Conservation (phyloP, 768 basidiomycete genomes). For the Agrocybe praecox region DNA sequence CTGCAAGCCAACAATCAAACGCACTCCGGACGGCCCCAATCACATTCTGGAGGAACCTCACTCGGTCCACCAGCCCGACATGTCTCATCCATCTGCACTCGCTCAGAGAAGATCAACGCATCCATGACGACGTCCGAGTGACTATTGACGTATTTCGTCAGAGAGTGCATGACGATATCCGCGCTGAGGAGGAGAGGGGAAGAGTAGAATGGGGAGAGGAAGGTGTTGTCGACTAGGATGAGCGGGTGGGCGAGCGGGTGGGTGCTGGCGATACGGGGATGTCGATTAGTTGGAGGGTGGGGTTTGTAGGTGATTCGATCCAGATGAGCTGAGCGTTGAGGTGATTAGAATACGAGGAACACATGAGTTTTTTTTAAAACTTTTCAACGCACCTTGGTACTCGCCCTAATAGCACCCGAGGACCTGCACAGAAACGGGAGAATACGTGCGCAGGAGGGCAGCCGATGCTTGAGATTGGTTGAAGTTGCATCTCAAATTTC, state of each 20-base stretch:
- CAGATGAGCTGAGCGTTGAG: slow-evolving; percentile 97
- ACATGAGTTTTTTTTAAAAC: too few relatives aligned
- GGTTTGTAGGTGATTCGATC: slow-evolving; percentile 96
- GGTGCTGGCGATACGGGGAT: slow-evolving; percentile 65
- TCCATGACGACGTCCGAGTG: slow-evolving; percentile 96
- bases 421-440: too few relatives aligned
- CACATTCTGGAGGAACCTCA: slow-evolving; percentile 91
- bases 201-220: slow-evolving; percentile 89
- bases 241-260: slow-evolving; percentile 64
- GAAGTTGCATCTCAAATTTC: too few relatives aligned
- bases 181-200: slow-evolving; percentile 86
- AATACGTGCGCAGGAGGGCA: too few relatives aligned
- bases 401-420: background rate
- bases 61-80: slow-evolving; percentile 43
- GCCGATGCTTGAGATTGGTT: too few relatives aligned
- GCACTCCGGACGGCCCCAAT: slow-evolving; percentile 84
- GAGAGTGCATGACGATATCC: slow-evolving; percentile 81
- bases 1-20: slow-evolving; percentile 90
- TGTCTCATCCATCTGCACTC: slow-evolving; percentile 25
- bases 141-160: slow-evolving; percentile 93
- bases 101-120: slow-evolving; percentile 68
- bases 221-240: slow-evolving; percentile 93
- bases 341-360: too few relatives aligned
- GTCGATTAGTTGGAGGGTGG: slow-evolving; percentile 87
- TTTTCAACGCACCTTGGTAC: slow-evolving; percentile 12